A percentile compares a stretch with the other conserved stretches of the same genome.
These are phyloP conservation scores for Emmonsiellopsis sp. DNA, from an alignment of 2,329 filamentous ascomycete species.

Conservation along the genomic window DNA sequence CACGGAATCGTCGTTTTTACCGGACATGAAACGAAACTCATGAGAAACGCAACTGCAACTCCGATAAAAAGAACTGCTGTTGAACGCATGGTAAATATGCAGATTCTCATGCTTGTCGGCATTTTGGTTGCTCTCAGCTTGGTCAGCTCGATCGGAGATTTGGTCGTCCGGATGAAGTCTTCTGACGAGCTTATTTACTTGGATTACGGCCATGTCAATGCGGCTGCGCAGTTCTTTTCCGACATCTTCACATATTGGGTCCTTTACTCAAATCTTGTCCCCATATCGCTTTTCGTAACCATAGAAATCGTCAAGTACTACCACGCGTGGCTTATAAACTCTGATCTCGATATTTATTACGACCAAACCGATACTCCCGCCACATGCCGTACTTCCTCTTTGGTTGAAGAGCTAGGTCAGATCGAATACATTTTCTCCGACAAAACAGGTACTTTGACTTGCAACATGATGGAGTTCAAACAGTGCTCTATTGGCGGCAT, in stretches of 20 bases:
- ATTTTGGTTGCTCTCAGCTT: constrained; percentile 79
- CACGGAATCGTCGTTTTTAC: constrained; percentile 95
- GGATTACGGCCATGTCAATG: constrained; percentile 52
- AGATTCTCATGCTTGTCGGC: constrained; percentile 80
- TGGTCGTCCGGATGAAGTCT: constrained; percentile 63
- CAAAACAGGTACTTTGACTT: constrained; percentile 95
- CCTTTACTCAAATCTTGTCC: constrained; percentile 88
- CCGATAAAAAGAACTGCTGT: constrained; percentile 98
- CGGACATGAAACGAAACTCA: constrained; percentile 95
- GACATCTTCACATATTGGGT: constrained; percentile 99
- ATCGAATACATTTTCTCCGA: constrained; percentile 98
- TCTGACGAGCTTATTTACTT: constrained; percentile 62
- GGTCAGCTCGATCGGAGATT: constrained; percentile 82
- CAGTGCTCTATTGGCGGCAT: constrained; percentile 89
- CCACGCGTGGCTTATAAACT: constrained; percentile 95
- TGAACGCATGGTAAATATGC: constrained; percentile 83
- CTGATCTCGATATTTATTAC: constrained; percentile 96
- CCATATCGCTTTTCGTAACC: constrained; percentile 95
- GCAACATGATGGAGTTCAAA: constrained; percentile 98
- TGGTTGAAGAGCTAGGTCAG: constrained; percentile 95
- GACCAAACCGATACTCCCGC: constrained; percentile 91
- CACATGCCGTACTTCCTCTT: constrained; percentile 87
- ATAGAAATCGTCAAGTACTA: constrained; percentile 97
- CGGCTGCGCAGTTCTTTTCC: constrained; percentile 75
- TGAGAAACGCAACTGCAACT: constrained; percentile 94